Evolutionary conservation across 2,329 filamentous ascomycete species (phyloP), one percentile per base, ranked within the genome.

Genomic region (Hypomyces perniciosus): DNA sequence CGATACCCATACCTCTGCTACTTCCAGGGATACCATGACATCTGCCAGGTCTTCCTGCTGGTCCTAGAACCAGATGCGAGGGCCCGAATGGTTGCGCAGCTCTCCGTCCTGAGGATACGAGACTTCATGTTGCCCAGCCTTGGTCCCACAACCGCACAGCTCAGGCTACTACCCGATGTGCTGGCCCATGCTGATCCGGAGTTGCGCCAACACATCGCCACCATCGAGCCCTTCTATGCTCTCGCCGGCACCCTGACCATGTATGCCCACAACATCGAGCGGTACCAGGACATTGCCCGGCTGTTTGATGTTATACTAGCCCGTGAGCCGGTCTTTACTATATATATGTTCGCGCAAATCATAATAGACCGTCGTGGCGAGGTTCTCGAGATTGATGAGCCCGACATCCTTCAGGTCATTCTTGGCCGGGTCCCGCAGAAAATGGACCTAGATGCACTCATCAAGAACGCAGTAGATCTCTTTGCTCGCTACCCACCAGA

Each of bases 21-120:
- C 72, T 99, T 99, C 68, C 93, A 99, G 72, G 93, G 93, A 65
- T 99, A 95, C 67, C 93, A 99, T 69, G 93, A 99, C 72, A 97
- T 99, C 62, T 93, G 89, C 60, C 95, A 99, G 71, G 93, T 99
- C 27, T 79, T 99, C 53, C 80, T 97, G 38, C 79, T 99, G 10
- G 91, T 96, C 8, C 77, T 99, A 4, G 85, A 85, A 0, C 72
- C 81, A 8, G 63, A 75, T 26, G 66, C 75, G 48, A 84, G 88
- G 12, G 74, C 78, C 13, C 68, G 75, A 6, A 82, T 85, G 12
- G 81, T 95, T 31, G 79, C 87, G 33, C 86, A 88, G n/a, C 82
- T 99, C 52, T 96, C 91, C 3, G 77, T 91, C 31, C 79, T 97
- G 41, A 86, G 90, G 48, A 96, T 99, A 65, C 84, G 93, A 55